These are phyloP conservation scores for Globisporangium middletonii DNA, from an alignment of 352 stramenopile species.

Conservation along the genomic window DNA sequence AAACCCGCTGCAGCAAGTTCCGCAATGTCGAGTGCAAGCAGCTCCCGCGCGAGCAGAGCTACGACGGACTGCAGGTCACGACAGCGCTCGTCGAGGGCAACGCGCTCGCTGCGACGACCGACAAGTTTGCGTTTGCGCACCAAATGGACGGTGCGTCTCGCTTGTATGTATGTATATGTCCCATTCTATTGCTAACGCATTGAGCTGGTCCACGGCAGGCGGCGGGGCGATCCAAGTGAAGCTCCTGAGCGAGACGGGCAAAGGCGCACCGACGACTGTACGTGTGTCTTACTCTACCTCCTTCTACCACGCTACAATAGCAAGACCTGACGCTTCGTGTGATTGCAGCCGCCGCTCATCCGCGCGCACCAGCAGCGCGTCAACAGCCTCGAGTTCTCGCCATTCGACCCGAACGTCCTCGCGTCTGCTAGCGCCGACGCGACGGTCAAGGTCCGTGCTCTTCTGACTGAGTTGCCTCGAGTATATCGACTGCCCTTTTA, in stretches of 20 bases:
- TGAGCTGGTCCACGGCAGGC: conserved; percentile 9
- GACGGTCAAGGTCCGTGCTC: conserved; percentile 32
- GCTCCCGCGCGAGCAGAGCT: conserved; percentile 43
- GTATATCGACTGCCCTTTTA: too few relatives aligned
- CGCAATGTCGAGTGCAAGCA: conserved; percentile 67
- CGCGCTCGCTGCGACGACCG: conserved; percentile 28
- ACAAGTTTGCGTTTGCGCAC: conserved; percentile 59
- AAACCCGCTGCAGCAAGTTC: conserved; percentile 49
- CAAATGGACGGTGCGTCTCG: conserved; percentile 38
- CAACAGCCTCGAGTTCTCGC: conserved; percentile 57
- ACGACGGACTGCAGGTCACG: conserved; percentile 62
- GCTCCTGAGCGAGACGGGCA: conserved; percentile 33
- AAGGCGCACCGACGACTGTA: conserved; percentile 23
- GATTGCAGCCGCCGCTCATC: conserved; percentile 40
- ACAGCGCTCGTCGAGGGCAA: conserved; percentile 37
- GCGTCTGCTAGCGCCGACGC: conserved; percentile 50
- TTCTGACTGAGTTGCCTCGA: background rate
- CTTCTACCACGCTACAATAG: background rate
- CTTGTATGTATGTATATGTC: too few relatives aligned
- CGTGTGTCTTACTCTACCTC: background rate
- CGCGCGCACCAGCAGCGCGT: conserved; percentile 53
- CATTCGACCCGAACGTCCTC: conserved; percentile 44
- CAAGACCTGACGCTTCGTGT: background rate
- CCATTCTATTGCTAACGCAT: background rate
- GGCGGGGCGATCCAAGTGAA: conserved; percentile 65